phyloP scores from a whole-genome alignment of 116 monocot genomes.

The Iris pallida region DNA sequence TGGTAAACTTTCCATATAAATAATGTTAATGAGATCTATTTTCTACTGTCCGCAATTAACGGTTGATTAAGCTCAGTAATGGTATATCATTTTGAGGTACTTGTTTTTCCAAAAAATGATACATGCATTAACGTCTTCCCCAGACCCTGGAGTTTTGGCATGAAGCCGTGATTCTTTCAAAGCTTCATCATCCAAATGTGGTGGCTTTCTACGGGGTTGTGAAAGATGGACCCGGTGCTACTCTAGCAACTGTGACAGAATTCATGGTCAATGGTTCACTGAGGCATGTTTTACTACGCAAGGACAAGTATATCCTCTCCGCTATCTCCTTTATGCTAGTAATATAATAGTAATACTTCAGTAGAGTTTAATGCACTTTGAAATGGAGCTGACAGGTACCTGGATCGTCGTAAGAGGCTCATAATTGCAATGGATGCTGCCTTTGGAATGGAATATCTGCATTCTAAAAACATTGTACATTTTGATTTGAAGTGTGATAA shows the following conservation, averaged over 20 bases:
- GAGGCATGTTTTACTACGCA: slow-evolving; percentile 73
- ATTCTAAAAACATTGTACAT: slow-evolving; percentile 95
- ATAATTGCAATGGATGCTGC: slow-evolving; percentile 99
- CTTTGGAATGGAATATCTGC: slow-evolving; percentile 97
- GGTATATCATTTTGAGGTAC: not conserved
- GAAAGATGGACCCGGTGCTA: slow-evolving; percentile 82
- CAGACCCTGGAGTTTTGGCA: slow-evolving; percentile 95
- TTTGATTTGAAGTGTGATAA: slow-evolving; percentile 99
- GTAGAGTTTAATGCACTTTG: not conserved
- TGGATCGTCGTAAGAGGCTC: slow-evolving; percentile 79
- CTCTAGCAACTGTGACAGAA: slow-evolving; percentile 90
- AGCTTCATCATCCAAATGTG: slow-evolving; percentile 98
- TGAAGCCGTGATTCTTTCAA: slow-evolving; percentile 97
- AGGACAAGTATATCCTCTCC: slow-evolving; percentile 58
- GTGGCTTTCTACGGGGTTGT: slow-evolving; percentile 98
- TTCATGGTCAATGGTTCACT: slow-evolving; percentile 99
- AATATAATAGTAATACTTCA: not conserved
- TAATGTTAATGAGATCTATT: not conserved
- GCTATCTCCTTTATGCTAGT: not conserved
- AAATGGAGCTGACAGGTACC: slow-evolving; percentile 46
- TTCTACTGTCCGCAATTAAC: not conserved
- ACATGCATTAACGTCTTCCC: not conserved
- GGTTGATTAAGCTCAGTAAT: not conserved
- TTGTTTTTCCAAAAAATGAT: not conserved
- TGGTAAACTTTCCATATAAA: slow-evolving; percentile 40